Evolutionary conservation across 2,329 filamentous ascomycete genomes (phyloP).

Genomic region (Hymenoscyphus albidus): DNA sequence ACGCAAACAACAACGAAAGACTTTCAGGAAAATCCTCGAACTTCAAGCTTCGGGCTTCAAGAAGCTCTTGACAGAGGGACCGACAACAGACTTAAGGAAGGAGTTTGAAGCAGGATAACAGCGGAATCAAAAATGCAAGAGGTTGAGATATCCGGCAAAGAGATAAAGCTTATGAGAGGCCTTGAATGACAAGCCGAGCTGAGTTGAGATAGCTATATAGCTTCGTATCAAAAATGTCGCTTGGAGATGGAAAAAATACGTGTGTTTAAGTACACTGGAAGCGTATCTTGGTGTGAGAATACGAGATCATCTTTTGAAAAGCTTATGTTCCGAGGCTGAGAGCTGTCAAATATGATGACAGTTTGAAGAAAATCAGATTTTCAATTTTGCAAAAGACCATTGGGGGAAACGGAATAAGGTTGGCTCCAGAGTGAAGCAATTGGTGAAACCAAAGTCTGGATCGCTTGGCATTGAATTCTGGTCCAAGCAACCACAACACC

Average conservation of each 20-base stretch:
- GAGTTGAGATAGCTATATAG: neutral
- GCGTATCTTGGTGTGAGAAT: too few species aligned
- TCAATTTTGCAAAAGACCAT: neutral
- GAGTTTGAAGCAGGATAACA: neutral
- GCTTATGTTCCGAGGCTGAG: neutral
- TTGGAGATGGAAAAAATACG: neutral
- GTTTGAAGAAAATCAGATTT: neutral
- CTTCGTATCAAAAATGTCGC: neutral
- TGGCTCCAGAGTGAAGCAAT: neutral
- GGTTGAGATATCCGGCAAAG: neutral
- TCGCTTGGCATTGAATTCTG: neutral
- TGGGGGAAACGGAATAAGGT: neutral
- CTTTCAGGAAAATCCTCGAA: too few species aligned
- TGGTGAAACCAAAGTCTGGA: neutral
- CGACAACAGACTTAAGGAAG: neutral
- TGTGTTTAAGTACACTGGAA: too few species aligned
- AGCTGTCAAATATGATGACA: neutral
- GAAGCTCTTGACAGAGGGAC: too few species aligned
- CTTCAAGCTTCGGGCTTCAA: too few species aligned
- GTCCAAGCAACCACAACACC: slow-evolving; percentile 3
- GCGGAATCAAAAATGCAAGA: neutral
- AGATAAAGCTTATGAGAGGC: neutral
- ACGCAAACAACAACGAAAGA: too few species aligned
- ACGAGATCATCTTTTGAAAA: too few species aligned
- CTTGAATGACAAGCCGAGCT: neutral